Base-by-base conservation (phyloP, 345 rosid species). In the Acer yangbiense region DNA sequence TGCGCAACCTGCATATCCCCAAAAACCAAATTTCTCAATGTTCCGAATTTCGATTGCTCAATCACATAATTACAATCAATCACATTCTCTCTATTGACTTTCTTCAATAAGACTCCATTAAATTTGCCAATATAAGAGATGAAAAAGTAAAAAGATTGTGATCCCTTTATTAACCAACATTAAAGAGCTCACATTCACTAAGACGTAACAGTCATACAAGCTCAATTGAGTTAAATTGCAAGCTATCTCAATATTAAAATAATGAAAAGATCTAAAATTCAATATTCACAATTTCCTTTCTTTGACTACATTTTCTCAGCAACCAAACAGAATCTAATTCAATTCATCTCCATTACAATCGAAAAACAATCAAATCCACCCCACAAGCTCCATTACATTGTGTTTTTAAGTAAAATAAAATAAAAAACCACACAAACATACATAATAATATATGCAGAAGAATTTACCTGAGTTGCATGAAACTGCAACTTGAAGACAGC, bases 401-500 rank as follows among this genome's bases (percentile, higher is more conserved):
- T 12, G 18, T 18, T 74, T n/a, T 7, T 9, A 17, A 58, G 25
- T 7, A 57, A 44, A 52, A 68, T 8, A 39, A 12, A 44, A 66
- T 61, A 27, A 50, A 65, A 75, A 14, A 76, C 65, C 29, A 58
- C 18, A 71, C 16, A 60, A 58, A 60, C 9, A 43, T 7, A 75
- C 52, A 32, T 2, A 13, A 41, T 10, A 64, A 44, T 76, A 73
- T 4, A 17, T 52, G 48, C 11, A 32, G 52, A n/a, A 25, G 52
- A 39, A 25, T 29, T 27, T 69, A 93, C 98, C 93, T 91, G 98
- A 87, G 99, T 91, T 29, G 93, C 89, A 62, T 89, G 94, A 80
- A 96, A 92, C 91, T 88, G 94, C 76, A 96, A 83, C 79, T 91
- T 91, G 90, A 94, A 91, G 25, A 87, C 90, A 11, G 85, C 90